Percentiles rank a stretch among this genome's conserved stretches.
These are phyloP conservation scores for Miscanthus lutarioriparius DNA, from an alignment of 176 grass and related monocot genomes.

Conservation along the genomic window DNA sequence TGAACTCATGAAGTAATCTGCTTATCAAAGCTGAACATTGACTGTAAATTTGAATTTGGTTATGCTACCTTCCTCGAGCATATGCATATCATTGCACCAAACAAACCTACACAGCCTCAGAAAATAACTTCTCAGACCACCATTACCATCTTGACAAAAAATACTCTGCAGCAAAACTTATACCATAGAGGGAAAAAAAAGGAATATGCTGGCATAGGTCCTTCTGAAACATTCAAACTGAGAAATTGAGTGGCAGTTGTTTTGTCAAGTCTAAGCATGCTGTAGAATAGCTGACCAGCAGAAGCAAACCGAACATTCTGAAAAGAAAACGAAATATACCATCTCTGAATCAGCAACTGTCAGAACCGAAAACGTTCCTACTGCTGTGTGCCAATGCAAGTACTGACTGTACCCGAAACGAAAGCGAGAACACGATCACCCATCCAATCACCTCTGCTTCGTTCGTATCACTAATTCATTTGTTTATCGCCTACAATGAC, in stretches of 20 bases:
- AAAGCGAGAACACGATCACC: background rate
- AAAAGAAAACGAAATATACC: background rate
- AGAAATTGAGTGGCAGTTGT: background rate
- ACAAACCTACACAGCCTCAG: background rate
- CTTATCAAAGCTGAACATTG: background rate
- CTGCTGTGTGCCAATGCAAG: background rate
- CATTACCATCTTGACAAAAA: background rate
- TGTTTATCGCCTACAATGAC: conserved; percentile 36
- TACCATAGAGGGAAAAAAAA: background rate
- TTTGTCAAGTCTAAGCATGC: conserved; percentile 19
- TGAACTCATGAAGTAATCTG: background rate
- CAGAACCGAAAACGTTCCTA: background rate
- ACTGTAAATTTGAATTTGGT: background rate
- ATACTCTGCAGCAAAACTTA: background rate
- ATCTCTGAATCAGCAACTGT: background rate
- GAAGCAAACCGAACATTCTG: background rate
- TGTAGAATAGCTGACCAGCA: background rate
- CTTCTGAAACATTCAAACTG: conserved; percentile 8
- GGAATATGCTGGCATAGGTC: background rate
- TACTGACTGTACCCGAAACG: background rate
- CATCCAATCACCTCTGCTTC: conserved; percentile 37
- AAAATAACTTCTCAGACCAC: background rate
- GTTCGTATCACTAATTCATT: conserved; percentile 36
- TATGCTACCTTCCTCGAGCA: background rate
- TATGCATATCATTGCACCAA: background rate